phyloP scores from a whole-genome alignment of 2,329 filamentous ascomycete species.

The Pestalotiopsis fici region DNA sequence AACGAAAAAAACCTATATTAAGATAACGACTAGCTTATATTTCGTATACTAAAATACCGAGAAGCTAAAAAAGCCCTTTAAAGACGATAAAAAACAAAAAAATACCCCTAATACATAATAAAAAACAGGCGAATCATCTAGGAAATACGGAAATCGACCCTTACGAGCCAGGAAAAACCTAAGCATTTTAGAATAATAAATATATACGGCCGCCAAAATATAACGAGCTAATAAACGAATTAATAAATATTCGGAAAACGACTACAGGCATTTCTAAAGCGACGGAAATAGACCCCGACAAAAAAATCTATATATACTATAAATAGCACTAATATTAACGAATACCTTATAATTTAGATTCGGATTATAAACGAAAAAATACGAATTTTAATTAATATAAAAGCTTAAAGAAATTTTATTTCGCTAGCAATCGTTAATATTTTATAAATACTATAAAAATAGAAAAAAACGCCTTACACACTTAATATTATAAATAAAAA shows the following conservation, averaged over 20 bases:
- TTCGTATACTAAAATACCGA: too few relatives aligned
- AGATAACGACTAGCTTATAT: too few relatives aligned
- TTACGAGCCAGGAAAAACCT: too few relatives aligned
- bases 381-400: neutral
- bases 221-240: neutral
- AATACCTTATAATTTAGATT: neutral
- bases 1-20: too few relatives aligned
- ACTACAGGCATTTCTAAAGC: neutral
- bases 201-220: neutral
- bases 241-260: neutral
- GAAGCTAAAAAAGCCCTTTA: too few relatives aligned
- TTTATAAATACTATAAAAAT: neutral
- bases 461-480: neutral
- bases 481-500: neutral
- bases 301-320: neutral
- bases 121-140: too few relatives aligned
- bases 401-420: neutral
- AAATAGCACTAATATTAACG: neutral
- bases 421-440: neutral
- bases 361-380: neutral
- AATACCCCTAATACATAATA: too few relatives aligned
- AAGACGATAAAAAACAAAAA: too few relatives aligned
- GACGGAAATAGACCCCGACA: neutral
- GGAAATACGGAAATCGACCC: too few relatives aligned
- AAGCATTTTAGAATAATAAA: fast-evolving